Conservation (phyloP, 2,329 filamentous ascomycete genomes). For the Thermoascus crustaceus region DNA sequence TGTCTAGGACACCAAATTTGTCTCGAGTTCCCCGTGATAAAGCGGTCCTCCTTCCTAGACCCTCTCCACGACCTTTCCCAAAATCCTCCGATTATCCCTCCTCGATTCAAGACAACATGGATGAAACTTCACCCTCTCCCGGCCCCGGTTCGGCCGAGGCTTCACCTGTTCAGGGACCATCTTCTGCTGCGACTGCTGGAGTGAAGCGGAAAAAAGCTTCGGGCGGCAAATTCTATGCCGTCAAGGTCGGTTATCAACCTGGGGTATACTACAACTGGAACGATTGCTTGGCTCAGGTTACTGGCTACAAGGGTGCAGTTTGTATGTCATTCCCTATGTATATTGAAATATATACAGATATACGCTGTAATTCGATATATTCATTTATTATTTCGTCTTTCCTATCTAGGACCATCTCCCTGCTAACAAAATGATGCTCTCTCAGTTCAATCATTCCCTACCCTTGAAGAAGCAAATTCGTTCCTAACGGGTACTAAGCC, state of each 20-base stretch:
- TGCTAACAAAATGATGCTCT: not conserved
- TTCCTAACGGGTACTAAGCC: slow-evolving; percentile 60
- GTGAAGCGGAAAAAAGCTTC: slow-evolving; percentile 49
- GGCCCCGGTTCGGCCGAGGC: slow-evolving; percentile 24
- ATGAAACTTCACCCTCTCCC: slow-evolving; percentile 27
- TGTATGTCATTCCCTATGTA: slow-evolving; percentile 50
- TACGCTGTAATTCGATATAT: slow-evolving; percentile 1
- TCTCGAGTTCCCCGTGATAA: no score
- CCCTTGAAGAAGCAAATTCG: slow-evolving; percentile 65
- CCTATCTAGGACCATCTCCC: no score
- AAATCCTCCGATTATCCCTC: no score
- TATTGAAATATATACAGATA: no score
- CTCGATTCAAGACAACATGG: slow-evolving; percentile 16
- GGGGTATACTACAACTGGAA: slow-evolving; percentile 57
- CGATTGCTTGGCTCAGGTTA: slow-evolving; percentile 55
- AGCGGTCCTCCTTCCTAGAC: no score
- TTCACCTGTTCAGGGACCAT: slow-evolving; percentile 18
- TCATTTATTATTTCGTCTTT: no score
- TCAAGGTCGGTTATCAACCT: slow-evolving; percentile 51
- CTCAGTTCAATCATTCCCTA: slow-evolving; percentile 71
- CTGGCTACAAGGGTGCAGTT: slow-evolving; percentile 55
- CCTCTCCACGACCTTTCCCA: not conserved
- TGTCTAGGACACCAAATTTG: no score
- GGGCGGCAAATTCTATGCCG: slow-evolving; percentile 55
- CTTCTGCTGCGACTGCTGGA: slow-evolving; percentile 31